A percentile compares a stretch with the other conserved stretches of the same genome.
phyloP scores from a whole-genome alignment of 345 rosid genomes.

The Nasturtium officinale region DNA sequence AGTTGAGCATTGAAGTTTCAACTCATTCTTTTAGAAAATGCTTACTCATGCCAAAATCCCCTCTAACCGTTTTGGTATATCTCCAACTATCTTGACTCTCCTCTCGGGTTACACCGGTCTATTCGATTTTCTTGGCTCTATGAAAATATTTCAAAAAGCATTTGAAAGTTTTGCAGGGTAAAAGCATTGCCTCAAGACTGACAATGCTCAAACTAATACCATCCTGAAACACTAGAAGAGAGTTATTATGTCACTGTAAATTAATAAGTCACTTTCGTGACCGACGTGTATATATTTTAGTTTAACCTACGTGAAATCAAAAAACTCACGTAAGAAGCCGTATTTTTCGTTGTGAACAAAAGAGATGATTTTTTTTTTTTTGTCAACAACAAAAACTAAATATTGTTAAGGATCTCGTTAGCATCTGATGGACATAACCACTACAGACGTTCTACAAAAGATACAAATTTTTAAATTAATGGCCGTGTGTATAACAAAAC shows the following conservation, averaged over 20 bases:
- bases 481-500: neutral
- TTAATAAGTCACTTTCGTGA: no score
- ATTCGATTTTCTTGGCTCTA: neutral
- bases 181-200: neutral
- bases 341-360: no score
- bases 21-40: constrained; percentile 29
- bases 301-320: no score
- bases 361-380: no score
- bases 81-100: neutral
- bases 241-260: no score
- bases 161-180: neutral
- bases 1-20: constrained; percentile 28
- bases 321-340: no score
- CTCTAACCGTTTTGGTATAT: neutral
- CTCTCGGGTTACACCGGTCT: neutral
- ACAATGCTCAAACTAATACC: neutral
- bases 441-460: no score
- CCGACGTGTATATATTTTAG: no score
- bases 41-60: neutral
- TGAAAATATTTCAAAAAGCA: neutral
- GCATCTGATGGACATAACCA: no score
- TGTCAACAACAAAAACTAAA: no score
- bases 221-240: neutral
- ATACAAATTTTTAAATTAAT: neutral
- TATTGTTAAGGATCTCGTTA: no score